Conservation (phyloP, 495 filamentous ascomycete species). For the Penicillium dipodomyicola region DNA sequence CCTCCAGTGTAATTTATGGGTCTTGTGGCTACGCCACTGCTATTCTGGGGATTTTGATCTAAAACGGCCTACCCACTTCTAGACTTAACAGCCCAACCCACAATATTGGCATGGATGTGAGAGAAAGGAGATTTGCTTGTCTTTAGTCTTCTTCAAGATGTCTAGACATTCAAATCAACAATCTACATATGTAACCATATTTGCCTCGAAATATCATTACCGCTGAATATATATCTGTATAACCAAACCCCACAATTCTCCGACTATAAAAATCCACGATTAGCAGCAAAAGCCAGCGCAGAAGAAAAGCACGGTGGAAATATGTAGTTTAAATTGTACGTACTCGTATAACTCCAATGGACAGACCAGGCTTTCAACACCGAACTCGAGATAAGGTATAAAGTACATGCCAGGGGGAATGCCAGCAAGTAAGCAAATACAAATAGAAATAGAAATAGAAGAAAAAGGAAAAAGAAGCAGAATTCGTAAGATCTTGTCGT, state of each 20-base stretch:
- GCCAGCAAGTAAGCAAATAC: not conserved
- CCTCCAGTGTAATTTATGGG: constrained; percentile 6
- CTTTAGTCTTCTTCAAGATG: not conserved
- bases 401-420: not conserved
- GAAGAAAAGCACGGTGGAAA: not conserved
- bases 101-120: not conserved
- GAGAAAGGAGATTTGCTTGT: not conserved
- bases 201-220: not conserved
- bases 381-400: not conserved
- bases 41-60: constrained; percentile 4
- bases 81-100: not conserved
- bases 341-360: not conserved
- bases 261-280: not conserved
- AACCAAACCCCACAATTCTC: not conserved
- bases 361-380: not conserved
- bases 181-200: not conserved
- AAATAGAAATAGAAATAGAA: not conserved
- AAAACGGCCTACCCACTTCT: constrained; percentile 5
- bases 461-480: not conserved
- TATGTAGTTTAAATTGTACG: not conserved
- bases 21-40: constrained; percentile 3
- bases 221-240: not conserved
- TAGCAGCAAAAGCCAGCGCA: not conserved
- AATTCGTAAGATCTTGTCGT: constrained; percentile 3
- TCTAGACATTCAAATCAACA: not conserved